These are phyloP conservation scores for Phialophora tarda DNA, from an alignment of 2,329 filamentous ascomycete genomes.

Conservation along the genomic window DNA sequence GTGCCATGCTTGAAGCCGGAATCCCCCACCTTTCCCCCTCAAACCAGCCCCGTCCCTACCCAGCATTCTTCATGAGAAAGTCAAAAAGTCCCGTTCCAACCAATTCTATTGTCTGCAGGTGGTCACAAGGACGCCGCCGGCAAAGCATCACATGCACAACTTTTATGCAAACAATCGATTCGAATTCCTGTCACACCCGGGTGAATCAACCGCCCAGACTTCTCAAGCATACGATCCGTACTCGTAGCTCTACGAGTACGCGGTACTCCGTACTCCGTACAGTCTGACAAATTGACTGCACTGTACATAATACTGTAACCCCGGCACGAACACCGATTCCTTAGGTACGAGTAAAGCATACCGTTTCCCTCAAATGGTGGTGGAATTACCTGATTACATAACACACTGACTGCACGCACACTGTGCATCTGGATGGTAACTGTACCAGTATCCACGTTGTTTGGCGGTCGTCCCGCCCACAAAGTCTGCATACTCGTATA, in stretches of 20 bases:
- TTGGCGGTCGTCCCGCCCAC: too few relatives aligned
- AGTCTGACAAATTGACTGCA: background rate
- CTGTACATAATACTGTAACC: background rate
- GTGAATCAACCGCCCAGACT: too few relatives aligned
- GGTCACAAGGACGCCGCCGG: constrained; percentile 20
- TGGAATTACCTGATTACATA: too few relatives aligned
- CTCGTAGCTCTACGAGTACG: too few relatives aligned
- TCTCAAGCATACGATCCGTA: too few relatives aligned
- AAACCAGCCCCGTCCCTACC: background rate
- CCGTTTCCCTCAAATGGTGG: background rate
- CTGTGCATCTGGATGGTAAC: too few relatives aligned
- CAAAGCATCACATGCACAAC: constrained; percentile 14
- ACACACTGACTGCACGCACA: too few relatives aligned
- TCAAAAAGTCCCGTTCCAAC: background rate
- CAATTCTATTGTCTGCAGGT: constrained; percentile 15
- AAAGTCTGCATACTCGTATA: too few relatives aligned
- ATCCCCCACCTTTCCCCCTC: constrained; percentile 1
- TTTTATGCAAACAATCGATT: constrained; percentile 5
- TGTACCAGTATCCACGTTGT: too few relatives aligned
- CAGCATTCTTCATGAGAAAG: background rate
- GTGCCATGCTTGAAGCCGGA: background rate
- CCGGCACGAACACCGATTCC: background rate
- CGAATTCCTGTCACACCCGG: too few relatives aligned
- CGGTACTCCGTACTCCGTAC: background rate
- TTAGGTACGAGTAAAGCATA: background rate